Evolutionary conservation across 2,329 filamentous ascomycete species (phyloP).

Genomic region (Aspergillus intermedius): DNA sequence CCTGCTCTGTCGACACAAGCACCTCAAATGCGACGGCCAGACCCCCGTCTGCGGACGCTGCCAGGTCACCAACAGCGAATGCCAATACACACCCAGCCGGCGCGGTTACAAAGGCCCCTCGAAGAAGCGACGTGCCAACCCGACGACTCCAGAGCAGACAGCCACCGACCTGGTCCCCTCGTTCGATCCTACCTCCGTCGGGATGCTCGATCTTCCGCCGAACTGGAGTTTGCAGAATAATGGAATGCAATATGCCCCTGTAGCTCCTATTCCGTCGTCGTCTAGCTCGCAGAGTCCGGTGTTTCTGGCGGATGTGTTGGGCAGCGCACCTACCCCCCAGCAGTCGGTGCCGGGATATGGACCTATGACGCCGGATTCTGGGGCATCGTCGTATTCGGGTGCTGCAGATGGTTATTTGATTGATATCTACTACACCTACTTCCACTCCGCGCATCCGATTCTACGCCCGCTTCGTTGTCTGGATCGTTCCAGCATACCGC

Average conservation of each 20-base stretch:
- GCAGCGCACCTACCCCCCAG: conserved; percentile 3
- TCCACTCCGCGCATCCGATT: conserved; percentile 52
- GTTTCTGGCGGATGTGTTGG: conserved; percentile 11
- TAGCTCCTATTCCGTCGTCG: conserved; percentile 18
- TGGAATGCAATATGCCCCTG: conserved; percentile 17
- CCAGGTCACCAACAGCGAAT: conserved; percentile 51
- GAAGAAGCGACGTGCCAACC: conserved; percentile 39
- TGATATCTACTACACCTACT: conserved; percentile 51
- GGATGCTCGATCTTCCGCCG: conserved; percentile 32
- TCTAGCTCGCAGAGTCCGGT: conserved; percentile 20
- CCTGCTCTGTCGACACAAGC: conserved; percentile 50
- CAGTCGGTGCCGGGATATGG: conserved; percentile 1
- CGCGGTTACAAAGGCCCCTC: conserved; percentile 66
- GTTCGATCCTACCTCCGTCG: conserved; percentile 12
- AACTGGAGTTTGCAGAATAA: conserved; percentile 37
- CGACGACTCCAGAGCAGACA: conserved; percentile 36
- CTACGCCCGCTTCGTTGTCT: conserved; percentile 44
- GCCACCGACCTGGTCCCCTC: conserved; percentile 42
- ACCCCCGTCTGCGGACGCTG: conserved; percentile 63
- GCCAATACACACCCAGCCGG: conserved; percentile 66
- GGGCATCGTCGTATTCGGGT: conserved; percentile 20
- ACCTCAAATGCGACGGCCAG: conserved; percentile 69
- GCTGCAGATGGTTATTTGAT: conserved; percentile 38
- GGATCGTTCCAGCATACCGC: conserved; percentile 33
- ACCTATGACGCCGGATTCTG: conserved; percentile 33